Evolutionary conservation across 495 filamentous ascomycete species (phyloP), one percentile per base, ranked within the genome.

Genomic region (Friedmanniomyces endolithicus): DNA sequence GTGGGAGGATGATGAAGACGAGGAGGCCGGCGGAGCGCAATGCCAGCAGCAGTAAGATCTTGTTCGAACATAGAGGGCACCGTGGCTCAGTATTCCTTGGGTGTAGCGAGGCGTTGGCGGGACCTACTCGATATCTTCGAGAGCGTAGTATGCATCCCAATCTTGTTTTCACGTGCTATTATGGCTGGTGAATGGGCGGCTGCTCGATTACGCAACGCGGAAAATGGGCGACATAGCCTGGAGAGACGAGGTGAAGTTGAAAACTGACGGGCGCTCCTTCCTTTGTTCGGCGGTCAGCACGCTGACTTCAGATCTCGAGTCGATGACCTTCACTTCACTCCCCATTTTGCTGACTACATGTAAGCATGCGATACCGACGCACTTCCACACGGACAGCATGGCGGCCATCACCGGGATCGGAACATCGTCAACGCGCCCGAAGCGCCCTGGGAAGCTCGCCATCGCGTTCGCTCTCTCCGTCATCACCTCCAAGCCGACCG

Each of bases 21-120:
- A 75, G 23, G 75, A 71, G 25, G 67, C 61, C 6, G 65, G 51
- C 8, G 70, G 53, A 16, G 58, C 82, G 34, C 90, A 97, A 71
- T 97, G 90, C 68, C 78, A 87, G 50, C 79, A 88, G 64, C 89
- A 96, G 75, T 97, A 83, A 22, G 44, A 14, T n/a, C n/a, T n/a
- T n/a, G n/a, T n/a, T n/a, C n/a, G n/a, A n/a, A n/a, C n/a, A n/a
- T n/a, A 22, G 44, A 6, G 6, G 37, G 14, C 12, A 19, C n/a
- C n/a, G n/a, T n/a, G n/a, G n/a, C n/a, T n/a, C n/a, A n/a, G n/a
- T n/a, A n/a, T n/a, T n/a, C n/a, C n/a, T n/a, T 16, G 25, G 29
- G 23, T 20, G 31, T 53, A 45, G 50, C 39, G 50, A 53, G 50
- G 50, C 50, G 50, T 53, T 45, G 29, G 19, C 7, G 44, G 24